These are phyloP conservation scores for Aspergillus luchuensis DNA, from an alignment of 2,329 filamentous ascomycete species.

Conservation along the genomic window DNA sequence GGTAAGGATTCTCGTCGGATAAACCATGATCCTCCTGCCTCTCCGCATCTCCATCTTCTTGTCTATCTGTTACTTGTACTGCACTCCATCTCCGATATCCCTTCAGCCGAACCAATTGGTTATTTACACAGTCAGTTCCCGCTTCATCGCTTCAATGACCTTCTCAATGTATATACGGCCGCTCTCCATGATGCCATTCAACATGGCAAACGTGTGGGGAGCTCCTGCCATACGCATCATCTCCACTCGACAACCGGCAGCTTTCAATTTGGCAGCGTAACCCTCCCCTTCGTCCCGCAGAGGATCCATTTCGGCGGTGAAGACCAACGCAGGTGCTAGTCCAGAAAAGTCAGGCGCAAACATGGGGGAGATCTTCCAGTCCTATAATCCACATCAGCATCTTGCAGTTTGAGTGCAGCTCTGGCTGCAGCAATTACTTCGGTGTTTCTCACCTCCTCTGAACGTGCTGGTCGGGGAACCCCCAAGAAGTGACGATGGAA, in stretches of 20 bases:
- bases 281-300: slow-evolving; percentile 46
- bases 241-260: slow-evolving; percentile 38
- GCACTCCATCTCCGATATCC: background rate
- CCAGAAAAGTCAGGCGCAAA: slow-evolving; percentile 37
- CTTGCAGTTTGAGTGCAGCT: background rate
- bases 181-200: slow-evolving; percentile 36
- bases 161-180: slow-evolving; percentile 32
- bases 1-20: slow-evolving; percentile 19
- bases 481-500: slow-evolving; percentile 45
- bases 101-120: background rate
- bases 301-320: slow-evolving; percentile 46
- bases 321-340: slow-evolving; percentile 43
- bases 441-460: slow-evolving; percentile 34
- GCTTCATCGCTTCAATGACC: slow-evolving; percentile 32
- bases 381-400: slow-evolving; percentile 27
- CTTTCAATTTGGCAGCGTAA: slow-evolving; percentile 42
- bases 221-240: slow-evolving; percentile 34
- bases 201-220: slow-evolving; percentile 36
- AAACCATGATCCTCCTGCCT: slow-evolving; percentile 21
- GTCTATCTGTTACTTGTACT: background rate
- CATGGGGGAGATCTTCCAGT: slow-evolving; percentile 49
- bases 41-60: background rate
- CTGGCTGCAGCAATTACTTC: background rate
- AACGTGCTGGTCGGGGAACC: slow-evolving; percentile 37
- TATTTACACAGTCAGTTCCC: slow-evolving; percentile 21